Conservation (phyloP, 2,329 filamentous ascomycete genomes). For the Davidsoniella australis region DNA sequence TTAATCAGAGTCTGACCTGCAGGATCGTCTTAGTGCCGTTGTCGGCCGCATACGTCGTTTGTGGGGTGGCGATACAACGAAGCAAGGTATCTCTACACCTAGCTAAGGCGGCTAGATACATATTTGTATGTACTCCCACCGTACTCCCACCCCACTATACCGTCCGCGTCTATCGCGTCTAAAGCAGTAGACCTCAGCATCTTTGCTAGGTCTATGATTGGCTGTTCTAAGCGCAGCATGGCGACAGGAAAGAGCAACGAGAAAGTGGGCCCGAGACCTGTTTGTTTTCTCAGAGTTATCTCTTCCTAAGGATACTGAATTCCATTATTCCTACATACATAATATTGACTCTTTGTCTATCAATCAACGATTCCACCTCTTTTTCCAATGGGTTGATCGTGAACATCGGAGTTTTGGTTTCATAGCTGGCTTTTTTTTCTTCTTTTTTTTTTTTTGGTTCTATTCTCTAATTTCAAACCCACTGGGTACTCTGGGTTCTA, state of each 20-base stretch:
- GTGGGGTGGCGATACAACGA: not conserved
- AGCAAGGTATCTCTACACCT: too few relatives aligned
- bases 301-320: not conserved
- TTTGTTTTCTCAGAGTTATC: not conserved
- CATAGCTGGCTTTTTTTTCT: not conserved
- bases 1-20: not conserved
- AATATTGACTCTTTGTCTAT: too few relatives aligned
- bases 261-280: not conserved
- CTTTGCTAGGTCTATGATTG: not conserved
- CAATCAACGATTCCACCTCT: not conserved
- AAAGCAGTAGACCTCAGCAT: not conserved
- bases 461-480: not conserved
- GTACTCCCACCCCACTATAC: not conserved
- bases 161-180: slow-evolving; percentile 3
- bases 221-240: not conserved
- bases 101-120: too few relatives aligned
- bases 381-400: not conserved
- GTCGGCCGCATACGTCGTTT: not conserved
- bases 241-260: not conserved
- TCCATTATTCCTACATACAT: not conserved
- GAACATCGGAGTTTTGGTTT: not conserved
- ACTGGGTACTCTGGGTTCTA: not conserved
- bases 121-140: too few relatives aligned
- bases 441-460: not conserved
- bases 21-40: slow-evolving; percentile 5